These are phyloP conservation scores for Mollisia scopiformis DNA, from an alignment of 2,329 filamentous ascomycete genomes.

Conservation along the genomic window DNA sequence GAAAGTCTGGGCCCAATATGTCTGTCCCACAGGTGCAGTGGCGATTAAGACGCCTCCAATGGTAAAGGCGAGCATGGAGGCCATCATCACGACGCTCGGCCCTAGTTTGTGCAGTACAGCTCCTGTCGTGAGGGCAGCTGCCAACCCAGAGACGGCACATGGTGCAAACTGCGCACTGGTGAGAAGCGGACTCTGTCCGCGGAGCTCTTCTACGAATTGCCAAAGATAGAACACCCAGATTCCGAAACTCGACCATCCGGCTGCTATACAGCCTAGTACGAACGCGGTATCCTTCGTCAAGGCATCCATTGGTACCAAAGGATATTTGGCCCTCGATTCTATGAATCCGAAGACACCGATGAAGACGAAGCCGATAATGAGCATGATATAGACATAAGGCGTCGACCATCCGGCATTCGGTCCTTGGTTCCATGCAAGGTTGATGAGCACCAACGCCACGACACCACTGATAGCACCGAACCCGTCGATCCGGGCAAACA, in stretches of 20 bases:
- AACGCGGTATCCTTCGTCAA: slow-evolving; percentile 53
- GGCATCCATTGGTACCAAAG: slow-evolving; percentile 60
- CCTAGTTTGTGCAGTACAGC: slow-evolving; percentile 37
- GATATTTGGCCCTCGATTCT: slow-evolving; percentile 49
- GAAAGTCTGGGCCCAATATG: slow-evolving; percentile 68
- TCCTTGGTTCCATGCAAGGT: slow-evolving; percentile 54
- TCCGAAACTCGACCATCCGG: slow-evolving; percentile 33
- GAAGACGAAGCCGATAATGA: slow-evolving; percentile 60
- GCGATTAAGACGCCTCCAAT: slow-evolving; percentile 38
- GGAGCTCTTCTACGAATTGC: slow-evolving; percentile 30
- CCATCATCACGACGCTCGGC: slow-evolving; percentile 40
- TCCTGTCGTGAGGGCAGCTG: slow-evolving; percentile 39
- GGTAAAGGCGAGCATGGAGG: slow-evolving; percentile 41
- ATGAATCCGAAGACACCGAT: slow-evolving; percentile 57
- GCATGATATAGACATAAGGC: slow-evolving; percentile 42
- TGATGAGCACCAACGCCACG: slow-evolving; percentile 53
- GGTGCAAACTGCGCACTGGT: slow-evolving; percentile 35
- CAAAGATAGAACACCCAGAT: slow-evolving; percentile 35
- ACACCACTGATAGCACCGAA: slow-evolving; percentile 50
- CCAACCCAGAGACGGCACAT: slow-evolving; percentile 33
- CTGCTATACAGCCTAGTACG: slow-evolving; percentile 37
- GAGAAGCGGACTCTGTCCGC: slow-evolving; percentile 35
- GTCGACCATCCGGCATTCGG: slow-evolving; percentile 29
- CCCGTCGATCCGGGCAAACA: slow-evolving; percentile 39
- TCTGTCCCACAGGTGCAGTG: slow-evolving; percentile 32